A percentile compares a stretch with the other conserved stretches of the same genome.
Conservation (phyloP, 148 eudicot genomes). For the Camellia granthamiana region DNA sequence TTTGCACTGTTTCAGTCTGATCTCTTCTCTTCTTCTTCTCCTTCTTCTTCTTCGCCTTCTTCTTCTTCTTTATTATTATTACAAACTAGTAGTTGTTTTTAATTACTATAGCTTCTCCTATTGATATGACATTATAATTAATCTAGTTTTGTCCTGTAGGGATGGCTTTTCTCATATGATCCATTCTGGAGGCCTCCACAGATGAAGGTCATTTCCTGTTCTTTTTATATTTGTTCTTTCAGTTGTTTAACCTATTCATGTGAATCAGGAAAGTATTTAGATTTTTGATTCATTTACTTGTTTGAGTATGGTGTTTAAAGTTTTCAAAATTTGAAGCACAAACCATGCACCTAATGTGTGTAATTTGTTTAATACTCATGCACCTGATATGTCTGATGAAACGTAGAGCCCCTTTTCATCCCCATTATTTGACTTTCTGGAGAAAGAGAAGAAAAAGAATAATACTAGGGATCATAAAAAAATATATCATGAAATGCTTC, state of each 20-base stretch:
- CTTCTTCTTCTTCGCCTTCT: no score
- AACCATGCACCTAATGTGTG: background rate
- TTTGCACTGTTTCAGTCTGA: background rate
- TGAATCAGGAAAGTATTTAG: background rate
- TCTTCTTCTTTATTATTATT: background rate
- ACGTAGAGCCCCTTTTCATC: background rate
- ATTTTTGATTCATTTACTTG: background rate
- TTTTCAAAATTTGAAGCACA: constrained; percentile 2
- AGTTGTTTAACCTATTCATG: background rate
- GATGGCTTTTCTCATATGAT: constrained; percentile 61
- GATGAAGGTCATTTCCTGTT: constrained; percentile 38
- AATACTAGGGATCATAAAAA: no score
- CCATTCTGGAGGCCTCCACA: constrained; percentile 63
- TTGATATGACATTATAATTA: background rate
- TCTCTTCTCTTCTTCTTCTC: background rate
- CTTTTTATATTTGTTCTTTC: background rate
- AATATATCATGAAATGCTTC: no score
- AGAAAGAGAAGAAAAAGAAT: background rate
- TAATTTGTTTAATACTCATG: background rate
- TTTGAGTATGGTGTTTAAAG: background rate
- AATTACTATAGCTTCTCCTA: background rate
- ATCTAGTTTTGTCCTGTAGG: constrained; percentile 28
- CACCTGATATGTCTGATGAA: background rate
- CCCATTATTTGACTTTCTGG: background rate
- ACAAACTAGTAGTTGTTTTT: background rate